Percentiles rank a stretch among this genome's conserved stretches.
Conservation (phyloP, 805 yeast species). For the Metschnikowia hibisci region DNA sequence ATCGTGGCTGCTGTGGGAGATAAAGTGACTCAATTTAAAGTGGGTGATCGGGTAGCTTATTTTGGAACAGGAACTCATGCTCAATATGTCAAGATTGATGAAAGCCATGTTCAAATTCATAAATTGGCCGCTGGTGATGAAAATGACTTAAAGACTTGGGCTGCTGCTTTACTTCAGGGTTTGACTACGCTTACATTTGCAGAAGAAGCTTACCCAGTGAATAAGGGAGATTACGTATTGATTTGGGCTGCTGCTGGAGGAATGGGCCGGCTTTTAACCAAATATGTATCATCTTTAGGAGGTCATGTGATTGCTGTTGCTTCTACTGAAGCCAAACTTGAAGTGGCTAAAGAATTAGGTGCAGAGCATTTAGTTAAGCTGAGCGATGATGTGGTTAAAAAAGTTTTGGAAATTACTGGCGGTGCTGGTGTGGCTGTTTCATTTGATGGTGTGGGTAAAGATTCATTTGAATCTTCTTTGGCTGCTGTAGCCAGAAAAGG, state of each 20-base stretch:
- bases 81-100: constrained; percentile 57
- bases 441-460: constrained; percentile 77
- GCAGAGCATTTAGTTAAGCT: constrained; percentile 69
- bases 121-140: constrained; percentile 47
- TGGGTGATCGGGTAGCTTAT: constrained; percentile 73
- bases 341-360: constrained; percentile 63
- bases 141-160: constrained; percentile 45
- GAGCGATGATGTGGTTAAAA: constrained; percentile 52
- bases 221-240: constrained; percentile 66
- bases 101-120: constrained; percentile 18
- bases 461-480: constrained; percentile 63
- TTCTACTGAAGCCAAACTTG: constrained; percentile 69
- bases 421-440: constrained; percentile 67
- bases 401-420: constrained; percentile 55
- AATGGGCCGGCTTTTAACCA: constrained; percentile 71
- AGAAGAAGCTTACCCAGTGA: constrained; percentile 59
- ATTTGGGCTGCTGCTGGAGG: constrained; percentile 97
- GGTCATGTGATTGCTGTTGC: constrained; percentile 85
- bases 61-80: constrained; percentile 55
- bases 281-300: constrained; percentile 58
- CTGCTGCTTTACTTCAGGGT: constrained; percentile 65
- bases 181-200: constrained; percentile 75
- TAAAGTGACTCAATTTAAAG: constrained; percentile 48
- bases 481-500: constrained; percentile 66
- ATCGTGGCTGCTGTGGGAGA: constrained; percentile 61